Percentiles rank a stretch among this genome's conserved stretches.
Evolutionary conservation across 495 filamentous ascomycete species (phyloP).

Genomic region (Neurospora intermedia): DNA sequence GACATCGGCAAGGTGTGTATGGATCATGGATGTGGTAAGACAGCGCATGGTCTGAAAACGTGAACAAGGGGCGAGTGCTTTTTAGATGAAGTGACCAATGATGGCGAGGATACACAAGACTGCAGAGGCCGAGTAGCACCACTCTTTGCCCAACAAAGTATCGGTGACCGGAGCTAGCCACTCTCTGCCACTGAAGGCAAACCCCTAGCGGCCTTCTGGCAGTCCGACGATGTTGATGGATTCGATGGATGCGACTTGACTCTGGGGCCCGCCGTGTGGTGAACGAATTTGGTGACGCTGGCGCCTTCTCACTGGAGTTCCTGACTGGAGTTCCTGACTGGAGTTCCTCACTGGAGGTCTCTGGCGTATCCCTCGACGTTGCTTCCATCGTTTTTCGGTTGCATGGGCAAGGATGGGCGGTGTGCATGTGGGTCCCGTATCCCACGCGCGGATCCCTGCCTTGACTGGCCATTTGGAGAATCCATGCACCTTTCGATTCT

Average conservation of each 20-base stretch:
- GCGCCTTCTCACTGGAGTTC: background rate
- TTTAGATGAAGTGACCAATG: conserved; percentile 41
- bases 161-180: conserved; percentile 34
- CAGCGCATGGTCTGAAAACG: conserved; percentile 32
- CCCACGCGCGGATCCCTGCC: conserved; percentile 5
- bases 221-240: background rate
- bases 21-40: conserved; percentile 32
- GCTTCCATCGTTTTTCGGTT: conserved; percentile 7
- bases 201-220: conserved; percentile 2
- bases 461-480: conserved; percentile 15
- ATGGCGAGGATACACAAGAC: conserved; percentile 6
- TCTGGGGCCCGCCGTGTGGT: background rate
- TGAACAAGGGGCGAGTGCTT: conserved; percentile 28
- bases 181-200: conserved; percentile 18
- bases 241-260: background rate
- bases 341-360: background rate
- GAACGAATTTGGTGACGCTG: background rate
- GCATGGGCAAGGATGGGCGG: conserved; percentile 22
- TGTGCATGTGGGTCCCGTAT: conserved; percentile 13
- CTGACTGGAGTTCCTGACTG: background rate
- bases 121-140: conserved; percentile 21
- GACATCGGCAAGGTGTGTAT: conserved; percentile 27
- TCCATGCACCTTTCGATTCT: conserved; percentile 11
- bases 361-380: conserved; percentile 3
- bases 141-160: conserved; percentile 33